A percentile compares a stretch with the other conserved stretches of the same genome.
phyloP scores from a whole-genome alignment of 208 protist species.

The Dictyostelium gargantuum region DNA sequence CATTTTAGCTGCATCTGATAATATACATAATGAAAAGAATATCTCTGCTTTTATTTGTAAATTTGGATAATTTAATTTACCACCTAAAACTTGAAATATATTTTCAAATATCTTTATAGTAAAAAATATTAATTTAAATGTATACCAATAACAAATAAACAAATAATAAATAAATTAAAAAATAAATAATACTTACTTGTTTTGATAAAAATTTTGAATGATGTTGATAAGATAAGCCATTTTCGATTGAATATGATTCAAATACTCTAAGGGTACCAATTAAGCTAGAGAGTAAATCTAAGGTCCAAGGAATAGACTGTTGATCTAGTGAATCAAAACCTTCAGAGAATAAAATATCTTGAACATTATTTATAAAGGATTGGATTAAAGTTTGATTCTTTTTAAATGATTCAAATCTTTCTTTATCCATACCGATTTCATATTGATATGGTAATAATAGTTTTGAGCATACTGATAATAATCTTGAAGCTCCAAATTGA shows the following conservation, averaged over 20 bases:
- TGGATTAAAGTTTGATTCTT: not conserved
- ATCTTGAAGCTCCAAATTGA: not conserved
- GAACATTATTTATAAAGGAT: slow-evolving; percentile 4
- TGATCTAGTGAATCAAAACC: slow-evolving; percentile 14
- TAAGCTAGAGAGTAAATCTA: slow-evolving; percentile 8
- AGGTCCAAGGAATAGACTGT: not conserved
- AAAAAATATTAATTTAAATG: not conserved
- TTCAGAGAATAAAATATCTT: slow-evolving; percentile 54
- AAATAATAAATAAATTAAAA: not conserved
- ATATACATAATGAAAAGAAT: slow-evolving; percentile 60
- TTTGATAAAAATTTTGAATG: not conserved
- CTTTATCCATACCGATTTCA: not conserved
- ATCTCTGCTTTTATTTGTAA: slow-evolving; percentile 46
- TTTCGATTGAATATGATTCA: not conserved
- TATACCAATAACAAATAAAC: not conserved
- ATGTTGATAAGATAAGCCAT: not conserved
- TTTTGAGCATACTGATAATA: slow-evolving; percentile 28
- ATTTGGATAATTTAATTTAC: not conserved
- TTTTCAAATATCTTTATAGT: slow-evolving; percentile 8
- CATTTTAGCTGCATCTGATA: slow-evolving; percentile 24
- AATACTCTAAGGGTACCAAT: slow-evolving; percentile 43
- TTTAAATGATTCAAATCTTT: not conserved
- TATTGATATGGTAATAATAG: not conserved
- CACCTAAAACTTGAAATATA: slow-evolving; percentile 19
- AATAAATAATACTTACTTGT: not conserved